Evolutionary conservation across 352 stramenopile genomes (phyloP).

Genomic region (Phytophthora agathidicida): DNA sequence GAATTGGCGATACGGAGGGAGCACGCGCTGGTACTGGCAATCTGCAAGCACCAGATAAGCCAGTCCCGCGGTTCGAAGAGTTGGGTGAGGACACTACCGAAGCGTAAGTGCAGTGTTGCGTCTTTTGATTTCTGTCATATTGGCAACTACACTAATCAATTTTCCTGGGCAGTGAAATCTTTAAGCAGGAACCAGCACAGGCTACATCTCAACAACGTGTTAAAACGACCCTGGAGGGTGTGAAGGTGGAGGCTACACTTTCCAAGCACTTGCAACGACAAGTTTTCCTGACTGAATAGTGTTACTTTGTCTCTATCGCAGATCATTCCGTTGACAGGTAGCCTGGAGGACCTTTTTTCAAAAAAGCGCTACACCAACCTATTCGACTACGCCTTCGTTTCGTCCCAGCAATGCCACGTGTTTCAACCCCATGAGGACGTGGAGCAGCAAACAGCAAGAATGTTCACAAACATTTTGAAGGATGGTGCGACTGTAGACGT

Average conservation of each 20-base stretch:
- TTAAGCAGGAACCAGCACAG: slow-evolving; percentile 36
- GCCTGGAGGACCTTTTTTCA: slow-evolving; percentile 58
- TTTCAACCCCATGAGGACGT: slow-evolving; percentile 38
- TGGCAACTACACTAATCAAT: neutral
- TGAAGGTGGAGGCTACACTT: slow-evolving; percentile 47
- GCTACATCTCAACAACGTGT: slow-evolving; percentile 40
- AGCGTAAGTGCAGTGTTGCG: slow-evolving; percentile 6
- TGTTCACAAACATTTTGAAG: slow-evolving; percentile 51
- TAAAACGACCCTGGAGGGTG: slow-evolving; percentile 56
- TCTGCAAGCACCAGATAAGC: slow-evolving; percentile 9
- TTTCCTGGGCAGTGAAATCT: slow-evolving; percentile 24
- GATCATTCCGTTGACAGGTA: slow-evolving; percentile 71
- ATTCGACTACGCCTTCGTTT: slow-evolving; percentile 78
- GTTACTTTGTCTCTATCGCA: slow-evolving; percentile 11
- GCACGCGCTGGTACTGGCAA: neutral
- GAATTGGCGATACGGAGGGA: slow-evolving; percentile 66
- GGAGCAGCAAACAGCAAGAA: slow-evolving; percentile 8
- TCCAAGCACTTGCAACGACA: neutral
- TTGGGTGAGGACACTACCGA: slow-evolving; percentile 24
- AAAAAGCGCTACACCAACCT: slow-evolving; percentile 66
- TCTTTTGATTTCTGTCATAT: neutral
- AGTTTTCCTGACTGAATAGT: neutral
- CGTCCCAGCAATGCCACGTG: slow-evolving; percentile 61
- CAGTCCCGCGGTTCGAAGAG: slow-evolving; percentile 33
- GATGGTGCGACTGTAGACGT: slow-evolving; percentile 56